These are phyloP conservation scores for Termitomyces eurrhizus DNA, from an alignment of 768 basidiomycete species.

Conservation along the genomic window DNA sequence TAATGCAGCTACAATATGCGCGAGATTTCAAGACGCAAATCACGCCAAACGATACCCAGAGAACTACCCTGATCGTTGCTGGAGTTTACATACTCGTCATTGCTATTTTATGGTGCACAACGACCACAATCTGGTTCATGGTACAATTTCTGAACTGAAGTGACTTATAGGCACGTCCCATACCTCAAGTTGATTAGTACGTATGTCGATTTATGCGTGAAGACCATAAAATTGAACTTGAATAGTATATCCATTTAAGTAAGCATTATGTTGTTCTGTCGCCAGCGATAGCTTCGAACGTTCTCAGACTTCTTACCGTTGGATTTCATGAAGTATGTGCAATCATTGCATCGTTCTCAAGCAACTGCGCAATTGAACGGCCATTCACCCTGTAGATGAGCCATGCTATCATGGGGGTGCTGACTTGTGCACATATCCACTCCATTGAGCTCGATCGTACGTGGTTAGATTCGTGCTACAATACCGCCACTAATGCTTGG, in stretches of 20 bases:
- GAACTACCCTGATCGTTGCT: slow-evolving; percentile 75
- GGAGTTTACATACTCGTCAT: slow-evolving; percentile 71
- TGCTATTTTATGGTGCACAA: slow-evolving; percentile 71
- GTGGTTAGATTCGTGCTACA: slow-evolving; percentile 21
- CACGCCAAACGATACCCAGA: slow-evolving; percentile 69
- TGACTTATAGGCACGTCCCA: slow-evolving; percentile 1
- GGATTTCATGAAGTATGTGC: slow-evolving; percentile 80
- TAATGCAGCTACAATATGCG: slow-evolving; percentile 22
- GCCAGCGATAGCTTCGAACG: not conserved
- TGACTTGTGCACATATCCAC: slow-evolving; percentile 84
- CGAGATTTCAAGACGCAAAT: slow-evolving; percentile 41
- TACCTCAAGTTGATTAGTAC: slow-evolving; percentile 34
- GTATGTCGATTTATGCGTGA: slow-evolving; percentile 17
- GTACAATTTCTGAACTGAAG: not conserved
- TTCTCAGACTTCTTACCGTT: slow-evolving; percentile 68
- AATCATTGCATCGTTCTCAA: not conserved
- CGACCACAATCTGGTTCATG: not conserved
- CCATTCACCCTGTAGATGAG: slow-evolving; percentile 57
- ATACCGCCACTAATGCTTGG: not conserved
- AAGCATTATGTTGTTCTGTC: slow-evolving; percentile 23
- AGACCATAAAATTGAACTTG: not conserved
- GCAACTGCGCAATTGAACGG: not conserved
- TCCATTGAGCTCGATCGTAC: slow-evolving; percentile 85
- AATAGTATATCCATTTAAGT: slow-evolving; percentile 91
- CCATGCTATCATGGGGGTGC: slow-evolving; percentile 74